Conservation (phyloP, 2,329 filamentous ascomycete species). For the Aureobasidium sp. region DNA sequence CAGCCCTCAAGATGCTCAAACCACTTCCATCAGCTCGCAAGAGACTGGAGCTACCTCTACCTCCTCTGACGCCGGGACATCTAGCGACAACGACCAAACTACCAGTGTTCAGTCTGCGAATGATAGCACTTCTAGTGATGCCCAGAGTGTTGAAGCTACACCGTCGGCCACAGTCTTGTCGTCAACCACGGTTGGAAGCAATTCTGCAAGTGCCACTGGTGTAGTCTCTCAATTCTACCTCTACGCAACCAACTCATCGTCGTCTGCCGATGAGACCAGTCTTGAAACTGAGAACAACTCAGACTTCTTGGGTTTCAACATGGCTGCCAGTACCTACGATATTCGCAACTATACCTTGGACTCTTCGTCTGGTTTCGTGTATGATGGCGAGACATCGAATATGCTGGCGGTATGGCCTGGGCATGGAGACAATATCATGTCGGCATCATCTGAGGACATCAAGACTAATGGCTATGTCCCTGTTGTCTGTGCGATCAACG, state of each 20-base stretch:
- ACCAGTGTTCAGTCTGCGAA: background rate
- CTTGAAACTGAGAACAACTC: background rate
- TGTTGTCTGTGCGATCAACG: background rate
- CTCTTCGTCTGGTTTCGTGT: background rate
- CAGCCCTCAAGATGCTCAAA: background rate
- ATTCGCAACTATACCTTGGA: slow-evolving; percentile 5
- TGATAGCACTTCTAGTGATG: background rate
- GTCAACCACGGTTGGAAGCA: background rate
- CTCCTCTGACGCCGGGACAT: background rate
- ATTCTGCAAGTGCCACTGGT: background rate
- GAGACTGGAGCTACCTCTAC: background rate
- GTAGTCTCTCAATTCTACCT: background rate
- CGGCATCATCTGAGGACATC: background rate
- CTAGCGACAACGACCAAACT: background rate
- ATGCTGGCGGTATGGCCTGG: slow-evolving; percentile 1
- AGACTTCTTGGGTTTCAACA: slow-evolving; percentile 9
- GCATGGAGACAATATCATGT: slow-evolving; percentile 8
- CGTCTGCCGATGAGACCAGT: slow-evolving; percentile 6
- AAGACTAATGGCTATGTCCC: background rate
- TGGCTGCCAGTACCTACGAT: background rate
- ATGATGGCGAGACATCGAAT: slow-evolving; percentile 1
- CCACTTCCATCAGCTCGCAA: background rate
- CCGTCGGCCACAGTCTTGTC: background rate
- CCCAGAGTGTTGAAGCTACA: background rate
- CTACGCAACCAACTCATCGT: slow-evolving; percentile 11